Evolutionary conservation across 148 eudicot species (phyloP).

Genomic region (Cornus kousa): DNA sequence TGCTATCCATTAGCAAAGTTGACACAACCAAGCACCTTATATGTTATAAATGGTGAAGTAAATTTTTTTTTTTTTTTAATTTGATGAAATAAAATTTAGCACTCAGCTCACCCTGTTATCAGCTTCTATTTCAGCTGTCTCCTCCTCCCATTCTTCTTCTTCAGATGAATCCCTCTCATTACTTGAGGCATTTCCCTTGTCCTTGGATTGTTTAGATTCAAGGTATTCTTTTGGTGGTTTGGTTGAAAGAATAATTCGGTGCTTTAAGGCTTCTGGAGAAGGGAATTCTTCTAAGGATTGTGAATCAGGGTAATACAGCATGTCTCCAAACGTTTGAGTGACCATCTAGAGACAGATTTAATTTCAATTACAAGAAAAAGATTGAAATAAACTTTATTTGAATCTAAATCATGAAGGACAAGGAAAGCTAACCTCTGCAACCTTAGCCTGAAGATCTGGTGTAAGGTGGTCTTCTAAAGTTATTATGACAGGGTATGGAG

Average conservation of each 20-base stretch:
- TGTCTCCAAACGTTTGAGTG: slow-evolving; percentile 54
- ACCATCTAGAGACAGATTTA: slow-evolving; percentile 36
- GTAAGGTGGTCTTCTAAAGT: slow-evolving; percentile 65
- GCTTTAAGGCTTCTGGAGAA: slow-evolving; percentile 63
- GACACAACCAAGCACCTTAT: background rate
- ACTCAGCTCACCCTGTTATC: slow-evolving; percentile 21
- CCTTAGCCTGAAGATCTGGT: slow-evolving; percentile 54
- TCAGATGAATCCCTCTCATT: slow-evolving; percentile 31
- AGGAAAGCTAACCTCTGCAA: slow-evolving; percentile 46
- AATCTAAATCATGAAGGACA: background rate
- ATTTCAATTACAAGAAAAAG: background rate
- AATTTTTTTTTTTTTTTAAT: background rate
- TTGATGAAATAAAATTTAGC: background rate
- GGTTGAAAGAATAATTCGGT: slow-evolving; percentile 61
- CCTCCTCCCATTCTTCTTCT: slow-evolving; percentile 33
- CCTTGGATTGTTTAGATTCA: slow-evolving; percentile 43
- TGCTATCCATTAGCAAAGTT: slow-evolving; percentile 15
- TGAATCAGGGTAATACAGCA: slow-evolving; percentile 51
- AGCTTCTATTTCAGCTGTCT: slow-evolving; percentile 9
- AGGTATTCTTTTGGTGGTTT: slow-evolving; percentile 86
- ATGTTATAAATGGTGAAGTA: background rate
- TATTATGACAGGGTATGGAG: slow-evolving; percentile 65
- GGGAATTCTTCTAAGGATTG: slow-evolving; percentile 48
- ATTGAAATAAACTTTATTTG: slow-evolving; percentile 3
- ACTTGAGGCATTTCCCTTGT: slow-evolving; percentile 20